Evolutionary conservation across 179 eudicot species (phyloP).

Genomic region (Nepenthes alata): DNA sequence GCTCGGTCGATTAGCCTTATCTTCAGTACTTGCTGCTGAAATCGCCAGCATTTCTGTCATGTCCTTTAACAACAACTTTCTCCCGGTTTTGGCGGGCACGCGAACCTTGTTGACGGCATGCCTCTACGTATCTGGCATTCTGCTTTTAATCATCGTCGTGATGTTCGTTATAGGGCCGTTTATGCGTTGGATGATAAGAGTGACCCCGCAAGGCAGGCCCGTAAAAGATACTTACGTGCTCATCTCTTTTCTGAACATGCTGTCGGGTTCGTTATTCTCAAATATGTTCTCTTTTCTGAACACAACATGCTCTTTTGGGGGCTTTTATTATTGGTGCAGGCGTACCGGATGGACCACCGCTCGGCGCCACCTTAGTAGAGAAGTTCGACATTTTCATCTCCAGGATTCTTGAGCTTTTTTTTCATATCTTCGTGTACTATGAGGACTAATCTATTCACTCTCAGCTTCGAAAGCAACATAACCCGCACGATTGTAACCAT

Average conservation of each 20-base stretch:
- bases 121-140: neutral
- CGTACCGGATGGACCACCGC: slow-evolving; percentile 32
- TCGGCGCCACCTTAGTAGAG: slow-evolving; percentile 29
- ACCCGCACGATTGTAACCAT: neutral
- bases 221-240: slow-evolving; percentile 11
- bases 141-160: slow-evolving; percentile 1
- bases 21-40: slow-evolving; percentile 15
- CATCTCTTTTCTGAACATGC: slow-evolving; percentile 11
- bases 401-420: slow-evolving; percentile 26
- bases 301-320: slow-evolving; percentile 20
- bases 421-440: slow-evolving; percentile 25
- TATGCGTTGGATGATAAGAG: slow-evolving; percentile 17
- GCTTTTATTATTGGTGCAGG: slow-evolving; percentile 28
- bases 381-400: slow-evolving; percentile 35
- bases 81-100: neutral
- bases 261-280: slow-evolving; percentile 11
- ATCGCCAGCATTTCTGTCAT: slow-evolving; percentile 8
- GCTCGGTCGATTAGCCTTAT: slow-evolving; percentile 27
- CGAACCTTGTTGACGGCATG: neutral
- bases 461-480: neutral
- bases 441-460: slow-evolving; percentile 7
- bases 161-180: slow-evolving; percentile 20
- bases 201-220: slow-evolving; percentile 32
- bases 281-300: neutral
- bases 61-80: neutral